Base-by-base conservation (phyloP, 352 stramenopile genomes). In the Phytophthora meadii region DNA sequence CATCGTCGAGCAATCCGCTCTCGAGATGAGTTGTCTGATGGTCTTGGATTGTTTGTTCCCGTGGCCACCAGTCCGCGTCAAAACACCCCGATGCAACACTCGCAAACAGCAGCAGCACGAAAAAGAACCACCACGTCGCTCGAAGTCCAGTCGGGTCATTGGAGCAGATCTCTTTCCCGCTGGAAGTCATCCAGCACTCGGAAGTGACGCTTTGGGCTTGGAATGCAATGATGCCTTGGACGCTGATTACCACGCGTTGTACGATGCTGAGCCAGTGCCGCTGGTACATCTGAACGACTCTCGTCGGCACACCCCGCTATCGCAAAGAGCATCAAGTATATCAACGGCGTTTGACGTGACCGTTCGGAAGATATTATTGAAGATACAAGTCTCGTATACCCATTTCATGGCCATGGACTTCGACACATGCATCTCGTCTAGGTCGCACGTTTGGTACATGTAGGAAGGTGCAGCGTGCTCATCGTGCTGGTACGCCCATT, bases 101-200 rank as follows among this genome's bases (percentile, higher is more conserved):
- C 14, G 61, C 59, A 54, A 87, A 60, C 24, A 90, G 42, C 42
- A 90, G 65, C 50, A 87, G 37, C 32, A 61, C 77, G 60, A 90
- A 82, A 76, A 84, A 92, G 65, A 90, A 79, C 84, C 84, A 92
- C 78, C 80, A 89, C 37, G 79, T 62, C 25, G 73, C 64, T 47
- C 82, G 56, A 67, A 81, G 81, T 9, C 72, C 78, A 6, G 73
- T 51, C 10, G 73, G 69, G 15, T 92, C 84, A 3, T 72, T 52
- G 8, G 74, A 67, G 48, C 84, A 92, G 61, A 92, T 75, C 57
- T 86, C 72, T 10, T 74, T 63, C 50, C 81, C 84, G 40, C 89
- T 79, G 46, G 64, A 72, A 41, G 73, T 73, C 30, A 55, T 73
- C 84, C 84, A 90, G 72, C 84, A 92, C 45, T 92, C 80, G 39